Base-by-base conservation (phyloP, 805 yeast species). In the Vanderwaltozyma tropicalis region DNA sequence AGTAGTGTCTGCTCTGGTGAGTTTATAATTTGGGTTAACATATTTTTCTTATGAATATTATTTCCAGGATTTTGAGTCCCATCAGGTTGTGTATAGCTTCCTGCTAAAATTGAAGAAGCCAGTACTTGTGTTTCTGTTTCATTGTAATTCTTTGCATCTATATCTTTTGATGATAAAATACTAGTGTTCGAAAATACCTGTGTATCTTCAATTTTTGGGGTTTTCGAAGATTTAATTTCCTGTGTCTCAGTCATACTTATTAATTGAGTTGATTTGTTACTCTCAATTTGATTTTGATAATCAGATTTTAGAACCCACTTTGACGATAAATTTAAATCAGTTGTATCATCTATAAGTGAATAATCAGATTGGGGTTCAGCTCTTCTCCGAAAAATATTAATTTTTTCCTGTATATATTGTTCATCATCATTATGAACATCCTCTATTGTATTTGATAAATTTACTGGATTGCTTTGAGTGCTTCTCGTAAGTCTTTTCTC, bases 261-360 rank as follows among this genome's bases (percentile, higher is more conserved):
- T 17, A 49, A 19, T 28, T 50, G 55, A 2, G 55, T 49, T 8
- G 50, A 45, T 28, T 31, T 40, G 32, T 41, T 42, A 22, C 49
- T 47, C 28, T 39, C 40, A 24, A 27, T 39, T 13, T 24, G 33
- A 18, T 28, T 34, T 14, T 32, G 28, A 7, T 32, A 28, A 20
- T 38, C 37, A 10, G 44, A 41, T 21, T 45, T 37, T 16, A 46
- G 36, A 3, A 43, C 37, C 49, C 50, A 47, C 31, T 38, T 41
- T n/a, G 34, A 39, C 12, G 50, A 40, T 14, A 43, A 34, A 21
- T 34, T 42, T 3, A 40, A 48, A 18, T 48, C 48, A 5, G 47
- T 49, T 12, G 47, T 47, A 30, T 46, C 49, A 33, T 50, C 45
- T 12, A 45, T 33, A 6, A 40, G 33, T 3, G 48, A 41, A 17